Conservation (phyloP, 257 asterid genomes). For the Apocynum venetum region DNA sequence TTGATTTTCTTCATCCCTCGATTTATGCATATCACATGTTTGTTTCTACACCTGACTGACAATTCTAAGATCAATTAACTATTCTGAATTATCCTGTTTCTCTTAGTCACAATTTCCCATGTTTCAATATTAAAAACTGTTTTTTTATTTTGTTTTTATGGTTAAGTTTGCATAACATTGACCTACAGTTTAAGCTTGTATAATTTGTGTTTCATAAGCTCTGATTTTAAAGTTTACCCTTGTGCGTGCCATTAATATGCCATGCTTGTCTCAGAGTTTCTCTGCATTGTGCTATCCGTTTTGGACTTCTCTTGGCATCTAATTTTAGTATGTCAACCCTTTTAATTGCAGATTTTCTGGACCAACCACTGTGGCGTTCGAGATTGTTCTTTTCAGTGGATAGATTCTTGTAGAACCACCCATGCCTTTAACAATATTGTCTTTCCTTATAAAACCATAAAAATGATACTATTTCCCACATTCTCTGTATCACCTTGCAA, state of each 20-base stretch:
- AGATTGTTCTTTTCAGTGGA: not conserved
- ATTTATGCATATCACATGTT: not conserved
- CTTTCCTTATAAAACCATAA: not conserved
- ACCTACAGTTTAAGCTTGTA: not conserved
- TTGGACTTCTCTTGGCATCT: not conserved
- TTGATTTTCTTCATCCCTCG: too few relatives aligned
- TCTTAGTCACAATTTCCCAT: not conserved
- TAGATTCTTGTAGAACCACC: not conserved
- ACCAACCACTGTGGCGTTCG: not conserved
- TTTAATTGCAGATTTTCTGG: not conserved
- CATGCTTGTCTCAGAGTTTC: too few relatives aligned
- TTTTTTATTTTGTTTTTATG: not conserved
- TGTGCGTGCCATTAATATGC: too few relatives aligned
- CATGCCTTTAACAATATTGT: not conserved
- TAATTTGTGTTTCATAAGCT: not conserved
- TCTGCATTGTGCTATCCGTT: not conserved
- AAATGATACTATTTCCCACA: slow-evolving; percentile 13
- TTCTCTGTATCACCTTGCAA: slow-evolving; percentile 4
- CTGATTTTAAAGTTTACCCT: not conserved
- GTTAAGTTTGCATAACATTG: not conserved
- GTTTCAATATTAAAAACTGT: not conserved
- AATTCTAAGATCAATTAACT: not conserved
- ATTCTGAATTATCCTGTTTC: too few relatives aligned
- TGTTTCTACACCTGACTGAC: not conserved
- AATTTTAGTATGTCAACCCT: not conserved